Base-by-base conservation (phyloP, 1,284 basidiomycete species). In the Polyporus tsugae region DNA sequence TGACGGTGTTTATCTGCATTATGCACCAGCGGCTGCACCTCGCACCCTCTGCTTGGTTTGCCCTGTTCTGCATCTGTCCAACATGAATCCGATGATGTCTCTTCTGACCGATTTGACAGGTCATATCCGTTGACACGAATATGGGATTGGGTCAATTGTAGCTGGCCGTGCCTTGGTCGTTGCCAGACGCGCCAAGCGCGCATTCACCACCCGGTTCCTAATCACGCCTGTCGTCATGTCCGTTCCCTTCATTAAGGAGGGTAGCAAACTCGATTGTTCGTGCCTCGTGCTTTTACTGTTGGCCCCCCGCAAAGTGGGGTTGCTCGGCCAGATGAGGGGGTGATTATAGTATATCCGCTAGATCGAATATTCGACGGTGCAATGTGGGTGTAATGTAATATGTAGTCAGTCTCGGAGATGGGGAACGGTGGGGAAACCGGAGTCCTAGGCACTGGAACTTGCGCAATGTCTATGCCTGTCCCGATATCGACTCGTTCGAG, bases 141-240 rank as follows among this genome's bases (percentile, higher is more conserved):
- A 35, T 38, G n/a, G 53, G 35, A 22, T n/a, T n/a, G n/a, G 36
- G 35, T n/a, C 55, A 35, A 11, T 9, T n/a, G n/a, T n/a, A n/a
- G n/a, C n/a, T n/a, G n/a, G n/a, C n/a, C n/a, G 35, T 58, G 36
- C 55, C 35, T 58, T 58, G n/a, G 29, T 58, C 35, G 55, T 58
- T 38, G 36, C 55, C 55, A 58, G 35, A 58, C 36, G 55, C 9
- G 33, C 36, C 19, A n/a, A 58, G 35, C 55, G 55, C 55, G 55
- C 35, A 35, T 11, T 55, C 5, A n/a, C n/a, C n/a, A n/a, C n/a
- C n/a, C n/a, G n/a, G n/a, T n/a, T n/a, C n/a, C n/a, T n/a, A n/a
- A n/a, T n/a, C n/a, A n/a, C n/a, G n/a, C n/a, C n/a, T n/a, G n/a
- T n/a, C n/a, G n/a, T n/a, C 25, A 15, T 29, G 10, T 22, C 29